phyloP scores from a whole-genome alignment of 176 grass and related monocot species.

The Avena sativa region DNA sequence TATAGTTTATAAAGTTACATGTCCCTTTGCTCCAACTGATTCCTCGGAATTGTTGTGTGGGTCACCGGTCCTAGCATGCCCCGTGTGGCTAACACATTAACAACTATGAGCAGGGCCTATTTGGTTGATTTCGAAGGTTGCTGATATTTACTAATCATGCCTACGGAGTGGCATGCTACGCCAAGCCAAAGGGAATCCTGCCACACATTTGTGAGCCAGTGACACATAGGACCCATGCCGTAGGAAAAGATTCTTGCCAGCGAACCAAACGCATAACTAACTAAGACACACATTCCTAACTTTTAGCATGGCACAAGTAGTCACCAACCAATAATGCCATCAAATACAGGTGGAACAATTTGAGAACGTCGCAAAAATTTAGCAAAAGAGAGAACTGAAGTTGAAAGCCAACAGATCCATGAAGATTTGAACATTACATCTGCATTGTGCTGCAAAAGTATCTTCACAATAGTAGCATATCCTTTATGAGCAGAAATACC shows the following conservation, averaged over 20 bases:
- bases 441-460: constrained; percentile 35
- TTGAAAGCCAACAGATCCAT: not conserved
- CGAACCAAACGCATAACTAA: not conserved
- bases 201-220: not conserved
- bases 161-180: not conserved
- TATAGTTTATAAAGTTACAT: not conserved
- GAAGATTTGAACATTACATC: constrained; percentile 1
- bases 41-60: not conserved
- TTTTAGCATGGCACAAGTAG: not conserved
- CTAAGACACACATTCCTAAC: not conserved
- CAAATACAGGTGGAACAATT: not conserved
- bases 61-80: not conserved
- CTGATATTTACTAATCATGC: not conserved
- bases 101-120: not conserved
- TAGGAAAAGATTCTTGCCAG: not conserved
- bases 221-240: not conserved
- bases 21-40: not conserved
- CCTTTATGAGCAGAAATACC: constrained; percentile 34
- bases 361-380: not conserved
- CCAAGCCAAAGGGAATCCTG: not conserved
- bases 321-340: not conserved
- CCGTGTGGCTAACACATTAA: not conserved
- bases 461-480: constrained; percentile 38
- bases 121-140: not conserved
- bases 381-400: not conserved